Evolutionary conservation across 202 grass and related monocot genomes (phyloP).

Genomic region (Zoysia matrella): DNA sequence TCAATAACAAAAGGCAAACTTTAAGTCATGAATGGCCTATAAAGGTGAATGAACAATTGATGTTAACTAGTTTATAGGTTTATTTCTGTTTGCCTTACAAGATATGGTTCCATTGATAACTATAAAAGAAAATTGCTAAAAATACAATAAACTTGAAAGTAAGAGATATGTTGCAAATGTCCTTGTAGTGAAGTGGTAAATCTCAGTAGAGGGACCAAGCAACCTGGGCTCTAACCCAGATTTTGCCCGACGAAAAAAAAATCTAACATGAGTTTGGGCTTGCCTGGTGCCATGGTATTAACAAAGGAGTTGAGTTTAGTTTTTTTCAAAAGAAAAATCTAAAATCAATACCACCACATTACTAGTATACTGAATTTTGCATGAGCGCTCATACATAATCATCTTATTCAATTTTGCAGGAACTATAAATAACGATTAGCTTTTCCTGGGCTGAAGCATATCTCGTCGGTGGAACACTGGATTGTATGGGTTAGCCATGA

Average conservation of each 20-base stretch:
- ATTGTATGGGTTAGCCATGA: neutral
- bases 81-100: neutral
- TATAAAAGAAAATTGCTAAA: neutral
- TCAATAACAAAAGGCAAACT: conserved; percentile 38
- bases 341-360: neutral
- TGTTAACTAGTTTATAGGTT: conserved; percentile 20
- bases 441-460: too few relatives aligned
- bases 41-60: neutral
- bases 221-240: neutral
- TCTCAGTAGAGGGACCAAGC: neutral
- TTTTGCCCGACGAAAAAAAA: neutral
- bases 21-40: conserved; percentile 3
- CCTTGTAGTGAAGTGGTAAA: neutral
- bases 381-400: neutral
- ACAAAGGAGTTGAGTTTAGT: neutral
- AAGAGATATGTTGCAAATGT: neutral
- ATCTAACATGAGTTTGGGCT: too few relatives aligned
- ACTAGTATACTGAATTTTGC: neutral
- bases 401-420: neutral
- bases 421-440: too few relatives aligned
- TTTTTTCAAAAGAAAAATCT: neutral
- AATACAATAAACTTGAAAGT: neutral
- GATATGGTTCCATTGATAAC: neutral
- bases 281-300: neutral
- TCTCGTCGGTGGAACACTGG: too few relatives aligned